Evolutionary conservation across 2,329 filamentous ascomycete genomes (phyloP), one percentile per base, ranked within the genome.

Genomic region (Achaetomium macrosporum): DNA sequence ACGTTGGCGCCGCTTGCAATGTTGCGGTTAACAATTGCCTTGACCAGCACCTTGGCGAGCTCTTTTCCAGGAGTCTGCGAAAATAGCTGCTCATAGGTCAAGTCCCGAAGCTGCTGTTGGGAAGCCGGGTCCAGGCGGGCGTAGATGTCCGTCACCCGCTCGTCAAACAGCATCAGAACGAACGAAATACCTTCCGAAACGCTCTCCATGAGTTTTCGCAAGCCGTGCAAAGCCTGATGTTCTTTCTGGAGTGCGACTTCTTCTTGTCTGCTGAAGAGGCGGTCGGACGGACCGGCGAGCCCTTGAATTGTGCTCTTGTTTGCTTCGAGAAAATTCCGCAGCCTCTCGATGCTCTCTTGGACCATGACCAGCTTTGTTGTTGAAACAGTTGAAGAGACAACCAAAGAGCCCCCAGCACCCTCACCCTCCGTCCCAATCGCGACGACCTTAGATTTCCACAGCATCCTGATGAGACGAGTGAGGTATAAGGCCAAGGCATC

Each of bases 131-230:
- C 83, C 5, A 99, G 76, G 5, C 88, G 78, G 5, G 83, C 74
- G 59, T 91, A 85, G 43, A 97, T 96, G 57, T 99, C 92, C 41
- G 90, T 83, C 5, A 96, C 84, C 11, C 87, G 84, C 74, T 99
- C 92, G 59, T 97, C 92, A 56, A 97, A 97, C 1, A 99, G 77
- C 66, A 96, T 93, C 19, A 92, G 78, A 4, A 96, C 90, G 63
- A 99, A 99, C 0, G 92, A 95, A 47, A 99, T 96, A 4, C 93
- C 93, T 68, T 99, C 93, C 8, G 93, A 91, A 37, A 96, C 93
- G 67, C 90, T 90, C 50, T 86, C 85, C 68, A 96, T 89, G 20
- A 99, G 76, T 59, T 87, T 84, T 57, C 95, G 82, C 45, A 99
- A 74, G 2, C 90, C 90, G 64, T 93, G 87, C 59, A 99, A 78